Conservation (phyloP, 495 filamentous ascomycete species). For the Aspergillus incahuasiensis region DNA sequence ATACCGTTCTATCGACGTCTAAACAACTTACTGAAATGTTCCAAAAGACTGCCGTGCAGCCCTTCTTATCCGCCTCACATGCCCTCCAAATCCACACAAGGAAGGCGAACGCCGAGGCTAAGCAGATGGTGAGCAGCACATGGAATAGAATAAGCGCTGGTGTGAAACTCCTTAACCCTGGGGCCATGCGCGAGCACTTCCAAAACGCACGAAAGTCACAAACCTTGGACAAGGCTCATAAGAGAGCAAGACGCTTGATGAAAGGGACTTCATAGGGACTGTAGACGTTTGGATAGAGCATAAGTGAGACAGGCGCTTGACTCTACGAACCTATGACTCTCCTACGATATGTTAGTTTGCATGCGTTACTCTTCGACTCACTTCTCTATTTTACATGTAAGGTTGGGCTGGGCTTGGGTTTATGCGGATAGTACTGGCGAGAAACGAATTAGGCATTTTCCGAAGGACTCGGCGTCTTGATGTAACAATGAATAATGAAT, state of each 20-base stretch:
- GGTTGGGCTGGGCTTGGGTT: constrained; percentile 6
- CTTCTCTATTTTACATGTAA: constrained; percentile 3
- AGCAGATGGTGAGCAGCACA: constrained; percentile 25
- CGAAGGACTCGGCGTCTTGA: constrained; percentile 1
- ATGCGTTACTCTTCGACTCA: not conserved
- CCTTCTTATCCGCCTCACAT: constrained; percentile 29
- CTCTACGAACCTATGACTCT: constrained; percentile 3
- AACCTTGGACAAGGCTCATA: constrained; percentile 36
- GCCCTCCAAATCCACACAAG: constrained; percentile 27
- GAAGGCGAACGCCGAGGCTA: constrained; percentile 29
- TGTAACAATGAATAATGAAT: constrained; percentile 11
- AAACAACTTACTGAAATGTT: constrained; percentile 36
- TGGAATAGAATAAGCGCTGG: constrained; percentile 28
- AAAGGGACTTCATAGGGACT: constrained; percentile 14
- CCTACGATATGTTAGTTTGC: not conserved
- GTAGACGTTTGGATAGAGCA: constrained; percentile 13
- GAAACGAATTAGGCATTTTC: not conserved
- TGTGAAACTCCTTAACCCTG: constrained; percentile 24
- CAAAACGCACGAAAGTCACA: constrained; percentile 28
- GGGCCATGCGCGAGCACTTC: constrained; percentile 28
- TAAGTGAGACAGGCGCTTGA: not conserved
- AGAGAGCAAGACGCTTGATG: constrained; percentile 32
- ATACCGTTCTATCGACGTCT: constrained; percentile 31
- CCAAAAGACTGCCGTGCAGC: constrained; percentile 32
- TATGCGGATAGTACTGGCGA: not conserved